Evolutionary conservation across 2,329 filamentous ascomycete genomes (phyloP), one percentile per base, ranked within the genome.

Genomic region (Monosporascus sp.): DNA sequence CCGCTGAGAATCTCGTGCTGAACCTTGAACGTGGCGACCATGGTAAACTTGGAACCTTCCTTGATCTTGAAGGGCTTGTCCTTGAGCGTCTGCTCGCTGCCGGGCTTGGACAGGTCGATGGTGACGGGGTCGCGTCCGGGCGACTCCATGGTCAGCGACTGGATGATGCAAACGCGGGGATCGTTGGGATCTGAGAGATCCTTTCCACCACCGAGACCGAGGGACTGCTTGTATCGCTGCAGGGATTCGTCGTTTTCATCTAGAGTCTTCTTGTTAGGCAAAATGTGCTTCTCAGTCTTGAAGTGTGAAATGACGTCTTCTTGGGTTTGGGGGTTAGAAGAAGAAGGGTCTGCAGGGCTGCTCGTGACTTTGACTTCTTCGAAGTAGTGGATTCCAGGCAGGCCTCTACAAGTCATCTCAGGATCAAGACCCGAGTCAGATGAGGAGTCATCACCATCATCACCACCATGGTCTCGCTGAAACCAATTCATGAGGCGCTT

Each of bases 1-100:
- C 94, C 94, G 64, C 89, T 94, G 52, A 97, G 82, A 61, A 99
- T 93, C 74, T 97, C 89, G 72, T 97, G 91, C 79, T 99, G 91
- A 46, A 99, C 94, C 76, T 92, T 88, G 81, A 97, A 99, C 58
- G 84, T 84, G 54, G 88, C 92, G 70, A 89, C 91, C 89, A 97
- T 97, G 74, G 88, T 90, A 78, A 97, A 99, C 64, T 85, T 88
- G 63, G 88, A 84, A 52, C 91, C 91, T 74, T 97, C 94, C 81
- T 97, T 99, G 78, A 99, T 97, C 69, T 84, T 93, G 79, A 99
- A 99, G 15, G 94, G 94, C 70, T 94, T 88, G 68, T 90, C 81
- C 78, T 96, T 96, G 61, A 99, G 86, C 15, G 80, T 82, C 3
- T 82, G 78, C 66, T 96, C 81, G 57, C 89, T 86, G 54, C 86